These are phyloP conservation scores for Purshia tridentata DNA, from an alignment of 306 rosid genomes.

Conservation along the genomic window DNA sequence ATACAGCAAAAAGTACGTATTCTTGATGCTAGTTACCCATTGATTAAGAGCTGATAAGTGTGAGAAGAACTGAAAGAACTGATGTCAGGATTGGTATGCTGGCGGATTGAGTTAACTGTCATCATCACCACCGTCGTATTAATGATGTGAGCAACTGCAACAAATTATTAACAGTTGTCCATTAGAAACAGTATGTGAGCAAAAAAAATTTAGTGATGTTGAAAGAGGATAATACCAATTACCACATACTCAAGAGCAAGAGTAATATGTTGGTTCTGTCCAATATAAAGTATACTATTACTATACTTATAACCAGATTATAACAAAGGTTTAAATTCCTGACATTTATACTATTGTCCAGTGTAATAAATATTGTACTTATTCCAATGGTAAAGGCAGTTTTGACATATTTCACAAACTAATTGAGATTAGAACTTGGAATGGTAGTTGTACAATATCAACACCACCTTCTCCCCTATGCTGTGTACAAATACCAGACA, in stretches of 20 bases:
- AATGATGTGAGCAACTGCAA: conserved; percentile 89
- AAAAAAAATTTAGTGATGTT: neutral
- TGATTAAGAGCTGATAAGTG: conserved; percentile 5
- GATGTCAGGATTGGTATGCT: conserved; percentile 10
- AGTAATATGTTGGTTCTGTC: neutral
- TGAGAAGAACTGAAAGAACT: neutral
- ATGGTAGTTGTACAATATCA: neutral
- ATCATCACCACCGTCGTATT: conserved; percentile 76
- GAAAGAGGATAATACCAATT: neutral
- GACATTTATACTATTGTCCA: neutral
- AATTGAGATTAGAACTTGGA: neutral
- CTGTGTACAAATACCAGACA: neutral
- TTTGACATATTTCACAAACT: neutral
- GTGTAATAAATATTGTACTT: neutral
- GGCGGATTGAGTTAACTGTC: neutral
- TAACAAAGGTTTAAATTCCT: too few relatives aligned
- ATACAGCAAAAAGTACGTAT: too few relatives aligned
- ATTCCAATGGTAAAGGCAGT: neutral
- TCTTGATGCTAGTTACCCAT: conserved; percentile 1
- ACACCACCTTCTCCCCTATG: neutral
- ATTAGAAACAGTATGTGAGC: conserved; percentile 21
- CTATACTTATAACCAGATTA: too few relatives aligned
- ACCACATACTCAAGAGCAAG: neutral
- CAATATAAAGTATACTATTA: neutral
- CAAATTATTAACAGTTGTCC: conserved; percentile 16